phyloP scores from a whole-genome alignment of 2,329 filamentous ascomycete genomes.

The Penicillium sp. region DNA sequence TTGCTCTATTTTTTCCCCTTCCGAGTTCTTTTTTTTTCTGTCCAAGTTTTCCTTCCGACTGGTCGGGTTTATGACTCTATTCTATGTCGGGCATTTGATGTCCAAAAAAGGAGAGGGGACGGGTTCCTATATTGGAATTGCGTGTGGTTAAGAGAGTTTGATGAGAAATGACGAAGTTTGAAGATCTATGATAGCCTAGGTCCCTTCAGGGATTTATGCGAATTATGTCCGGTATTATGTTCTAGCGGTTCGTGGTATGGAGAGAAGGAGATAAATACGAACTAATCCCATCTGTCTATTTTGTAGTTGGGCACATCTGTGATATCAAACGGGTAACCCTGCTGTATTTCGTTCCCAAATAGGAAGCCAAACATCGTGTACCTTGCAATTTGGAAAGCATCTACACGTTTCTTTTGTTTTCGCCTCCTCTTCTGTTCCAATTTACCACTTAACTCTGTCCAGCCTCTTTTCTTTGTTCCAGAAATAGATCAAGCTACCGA shows the following conservation, averaged over 20 bases:
- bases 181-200: constrained; percentile 7
- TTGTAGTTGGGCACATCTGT: background rate
- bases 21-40: constrained; percentile 5
- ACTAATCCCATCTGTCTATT: constrained; percentile 13
- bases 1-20: constrained; percentile 12
- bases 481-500: constrained; percentile 1
- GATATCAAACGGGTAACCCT: background rate
- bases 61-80: constrained; percentile 14
- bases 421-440: background rate
- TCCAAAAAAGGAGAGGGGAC: constrained; percentile 4
- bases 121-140: constrained; percentile 6
- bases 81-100: constrained; percentile 16
- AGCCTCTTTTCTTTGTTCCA: constrained; percentile 4
- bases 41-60: constrained; percentile 10
- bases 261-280: constrained; percentile 21
- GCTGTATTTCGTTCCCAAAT: background rate
- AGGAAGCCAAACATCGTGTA: background rate
- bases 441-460: background rate
- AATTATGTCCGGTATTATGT: constrained; percentile 16
- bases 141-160: constrained; percentile 9
- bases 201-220: constrained; percentile 10
- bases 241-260: constrained; percentile 13
- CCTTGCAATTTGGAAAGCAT: background rate
- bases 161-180: constrained; percentile 13
- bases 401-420: background rate